phyloP scores from a whole-genome alignment of 2,329 filamentous ascomycete species.

The Venturia nashicola region DNA sequence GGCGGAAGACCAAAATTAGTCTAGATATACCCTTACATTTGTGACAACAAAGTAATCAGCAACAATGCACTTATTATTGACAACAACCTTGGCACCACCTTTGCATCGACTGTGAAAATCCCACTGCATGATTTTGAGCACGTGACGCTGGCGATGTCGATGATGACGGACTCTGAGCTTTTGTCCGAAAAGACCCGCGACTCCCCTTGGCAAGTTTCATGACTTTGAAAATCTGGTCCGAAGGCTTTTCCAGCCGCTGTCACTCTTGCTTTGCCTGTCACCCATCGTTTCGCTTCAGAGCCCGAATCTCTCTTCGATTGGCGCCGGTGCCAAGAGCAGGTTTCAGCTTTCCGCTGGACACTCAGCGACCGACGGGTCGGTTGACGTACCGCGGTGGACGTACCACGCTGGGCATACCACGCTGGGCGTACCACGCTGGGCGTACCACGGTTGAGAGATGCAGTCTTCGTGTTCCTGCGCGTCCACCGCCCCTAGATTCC shows the following conservation, averaged over 20 bases:
- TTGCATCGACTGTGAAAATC: neutral
- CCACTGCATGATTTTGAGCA: neutral
- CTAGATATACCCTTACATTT: neutral
- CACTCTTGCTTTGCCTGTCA: neutral
- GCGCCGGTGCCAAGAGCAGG: neutral
- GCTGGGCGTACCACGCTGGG: too few species aligned
- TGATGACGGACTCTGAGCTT: too few species aligned
- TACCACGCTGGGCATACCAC: too few species aligned
- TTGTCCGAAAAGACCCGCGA: too few species aligned
- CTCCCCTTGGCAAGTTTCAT: neutral
- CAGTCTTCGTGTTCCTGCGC: neutral
- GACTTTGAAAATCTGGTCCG: neutral
- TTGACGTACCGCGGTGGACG: neutral
- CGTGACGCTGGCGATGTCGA: neutral
- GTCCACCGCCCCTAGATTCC: neutral
- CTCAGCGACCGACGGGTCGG: neutral
- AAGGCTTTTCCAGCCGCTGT: neutral
- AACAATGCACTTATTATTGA: neutral
- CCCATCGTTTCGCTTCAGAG: neutral
- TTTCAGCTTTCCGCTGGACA: neutral
- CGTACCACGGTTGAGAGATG: neutral
- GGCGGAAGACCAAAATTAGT: neutral
- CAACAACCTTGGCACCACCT: neutral
- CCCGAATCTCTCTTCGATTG: neutral
- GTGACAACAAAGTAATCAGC: neutral